These are phyloP conservation scores for Saccharomyces hybrid DNA, from an alignment of 1,139 yeast genomes.

Conservation along the genomic window DNA sequence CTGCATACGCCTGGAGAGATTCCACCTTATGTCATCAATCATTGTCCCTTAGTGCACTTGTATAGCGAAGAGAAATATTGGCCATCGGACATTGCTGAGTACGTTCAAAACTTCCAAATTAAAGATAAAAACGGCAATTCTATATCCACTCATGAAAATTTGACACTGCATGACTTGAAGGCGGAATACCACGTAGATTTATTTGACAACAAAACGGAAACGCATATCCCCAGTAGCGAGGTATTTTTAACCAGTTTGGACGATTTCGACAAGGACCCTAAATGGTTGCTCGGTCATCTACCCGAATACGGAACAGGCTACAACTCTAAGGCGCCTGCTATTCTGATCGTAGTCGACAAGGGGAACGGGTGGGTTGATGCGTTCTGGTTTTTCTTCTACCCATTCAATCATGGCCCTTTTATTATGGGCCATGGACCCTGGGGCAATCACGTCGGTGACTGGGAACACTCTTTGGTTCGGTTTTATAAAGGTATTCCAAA, in stretches of 20 bases:
- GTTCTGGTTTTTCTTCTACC: constrained; percentile 87
- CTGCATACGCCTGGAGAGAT: constrained; percentile 38
- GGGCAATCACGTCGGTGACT: constrained; percentile 93
- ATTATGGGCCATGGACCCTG: constrained; percentile 96
- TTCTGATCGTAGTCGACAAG: constrained; percentile 74
- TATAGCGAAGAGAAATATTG: constrained; percentile 79
- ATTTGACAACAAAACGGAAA: constrained; percentile 15
- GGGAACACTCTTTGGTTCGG: constrained; percentile 89
- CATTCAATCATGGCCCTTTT: constrained; percentile 86
- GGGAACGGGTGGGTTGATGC: constrained; percentile 84
- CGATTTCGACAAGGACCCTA: constrained; percentile 60
- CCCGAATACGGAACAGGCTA: constrained; percentile 67
- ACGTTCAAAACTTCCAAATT: constrained; percentile 51
- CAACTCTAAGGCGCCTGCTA: constrained; percentile 68
- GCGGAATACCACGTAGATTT: constrained; percentile 14
- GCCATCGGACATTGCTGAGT: constrained; percentile 71
- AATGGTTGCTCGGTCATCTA: constrained; percentile 70
- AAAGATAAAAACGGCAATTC: constrained; percentile 28
- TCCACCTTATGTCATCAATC: constrained; percentile 61
- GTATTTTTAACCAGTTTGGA: constrained; percentile 54
- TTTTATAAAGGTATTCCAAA: constrained; percentile 72
- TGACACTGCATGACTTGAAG: constrained; percentile 19
- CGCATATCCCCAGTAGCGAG: constrained; percentile 21
- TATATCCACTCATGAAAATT: constrained; percentile 30
- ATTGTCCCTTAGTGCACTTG: constrained; percentile 71